A percentile compares a stretch with the other conserved stretches of the same genome.
Evolutionary conservation across 2,329 filamentous ascomycete genomes (phyloP).

Genomic region (Ophiostoma sp.): DNA sequence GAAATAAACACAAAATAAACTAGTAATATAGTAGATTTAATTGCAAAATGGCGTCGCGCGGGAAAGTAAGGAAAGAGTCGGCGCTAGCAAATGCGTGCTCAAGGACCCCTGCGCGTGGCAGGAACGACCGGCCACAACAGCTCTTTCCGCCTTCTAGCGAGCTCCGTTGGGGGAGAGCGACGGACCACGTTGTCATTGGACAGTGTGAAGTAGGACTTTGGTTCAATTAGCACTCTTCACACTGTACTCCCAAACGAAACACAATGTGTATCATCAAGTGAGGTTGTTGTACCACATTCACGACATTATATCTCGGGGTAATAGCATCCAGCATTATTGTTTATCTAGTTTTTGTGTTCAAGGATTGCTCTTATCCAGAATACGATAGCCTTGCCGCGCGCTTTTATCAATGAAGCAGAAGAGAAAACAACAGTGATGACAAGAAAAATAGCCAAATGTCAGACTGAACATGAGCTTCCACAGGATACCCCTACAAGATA

Average conservation of each 20-base stretch:
- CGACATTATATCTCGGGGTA: too few relatives aligned
- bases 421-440: neutral
- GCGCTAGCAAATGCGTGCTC: constrained; percentile 2
- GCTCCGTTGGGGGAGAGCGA: constrained; percentile 22
- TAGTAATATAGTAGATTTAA: neutral
- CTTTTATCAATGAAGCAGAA: neutral
- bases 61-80: constrained; percentile 11
- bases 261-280: neutral
- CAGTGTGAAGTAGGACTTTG: constrained; percentile 1
- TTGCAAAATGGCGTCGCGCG: constrained; percentile 1
- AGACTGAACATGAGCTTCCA: neutral
- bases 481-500: constrained; percentile 43
- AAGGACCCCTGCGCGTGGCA: neutral
- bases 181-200: neutral
- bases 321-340: neutral
- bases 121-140: neutral
- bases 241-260: neutral
- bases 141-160: constrained; percentile 1
- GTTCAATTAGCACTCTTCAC: neutral
- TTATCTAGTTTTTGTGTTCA: too few relatives aligned
- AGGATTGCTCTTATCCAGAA: too few relatives aligned
- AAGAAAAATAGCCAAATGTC: neutral
- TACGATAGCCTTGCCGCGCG: neutral
- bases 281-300: too few relatives aligned
- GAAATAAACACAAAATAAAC: constrained; percentile 14